These are phyloP conservation scores for Periconia sp. DNA, from an alignment of 2,329 filamentous ascomycete genomes.

Conservation along the genomic window DNA sequence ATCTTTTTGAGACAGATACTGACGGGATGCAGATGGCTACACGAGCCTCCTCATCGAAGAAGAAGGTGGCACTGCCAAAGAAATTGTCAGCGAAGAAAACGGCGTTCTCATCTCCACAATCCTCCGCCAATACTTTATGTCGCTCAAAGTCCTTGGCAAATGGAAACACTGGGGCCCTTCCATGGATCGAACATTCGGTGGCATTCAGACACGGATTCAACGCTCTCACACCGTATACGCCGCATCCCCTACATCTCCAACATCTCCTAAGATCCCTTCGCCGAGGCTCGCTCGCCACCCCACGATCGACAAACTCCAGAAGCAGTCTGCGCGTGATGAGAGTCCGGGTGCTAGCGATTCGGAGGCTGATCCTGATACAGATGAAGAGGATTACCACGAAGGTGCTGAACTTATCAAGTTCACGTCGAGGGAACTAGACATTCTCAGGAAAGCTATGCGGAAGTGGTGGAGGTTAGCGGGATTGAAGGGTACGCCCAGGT, in stretches of 20 bases:
- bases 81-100: constrained; percentile 84
- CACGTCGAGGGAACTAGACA: constrained; percentile 54
- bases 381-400: constrained; percentile 50
- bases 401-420: constrained; percentile 52
- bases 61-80: constrained; percentile 77
- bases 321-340: constrained; percentile 10
- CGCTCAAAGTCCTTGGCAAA: constrained; percentile 77
- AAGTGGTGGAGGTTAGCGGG: constrained; percentile 77
- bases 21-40: constrained; percentile 69
- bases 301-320: constrained; percentile 16
- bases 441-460: constrained; percentile 71
- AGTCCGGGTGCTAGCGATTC: constrained; percentile 21
- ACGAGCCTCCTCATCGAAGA: constrained; percentile 74
- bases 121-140: constrained; percentile 90
- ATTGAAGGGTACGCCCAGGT: constrained; percentile 57
- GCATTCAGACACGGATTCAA: constrained; percentile 68
- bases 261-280: constrained; percentile 5
- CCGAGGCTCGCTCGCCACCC: constrained; percentile 14
- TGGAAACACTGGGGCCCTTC: constrained; percentile 75
- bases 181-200: constrained; percentile 69
- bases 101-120: constrained; percentile 86
- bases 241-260: constrained; percentile 34
- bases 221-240: constrained; percentile 57
- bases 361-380: constrained; percentile 38
- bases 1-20: background rate